Conservation (phyloP, 2,329 filamentous ascomycete species). For the Sarocladium kiliense region DNA sequence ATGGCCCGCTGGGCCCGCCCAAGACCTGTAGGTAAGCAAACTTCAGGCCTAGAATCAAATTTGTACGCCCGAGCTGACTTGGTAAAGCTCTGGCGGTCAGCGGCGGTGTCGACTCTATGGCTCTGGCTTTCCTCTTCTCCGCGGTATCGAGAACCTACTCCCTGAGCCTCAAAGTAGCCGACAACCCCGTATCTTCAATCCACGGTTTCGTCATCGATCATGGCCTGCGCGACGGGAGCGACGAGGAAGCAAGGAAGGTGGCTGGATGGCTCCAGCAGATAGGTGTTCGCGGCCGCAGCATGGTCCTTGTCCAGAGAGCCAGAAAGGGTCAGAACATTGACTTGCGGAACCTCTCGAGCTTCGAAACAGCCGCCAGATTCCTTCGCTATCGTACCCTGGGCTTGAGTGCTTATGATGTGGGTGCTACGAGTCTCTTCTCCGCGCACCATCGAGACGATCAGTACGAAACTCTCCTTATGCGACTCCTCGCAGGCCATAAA, state of each 20-base stretch:
- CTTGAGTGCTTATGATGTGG: slow-evolving; percentile 43
- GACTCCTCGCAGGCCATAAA: slow-evolving; percentile 62
- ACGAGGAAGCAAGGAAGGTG: slow-evolving; percentile 46
- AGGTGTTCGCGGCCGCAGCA: slow-evolving; percentile 21
- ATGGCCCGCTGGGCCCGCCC: slow-evolving; percentile 25
- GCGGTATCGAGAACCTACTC: slow-evolving; percentile 16
- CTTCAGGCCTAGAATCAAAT: too few species aligned
- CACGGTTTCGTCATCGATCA: slow-evolving; percentile 56
- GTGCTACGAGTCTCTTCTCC: slow-evolving; percentile 59
- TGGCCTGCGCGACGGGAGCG: slow-evolving; percentile 46
- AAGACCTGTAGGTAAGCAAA: slow-evolving; percentile 37
- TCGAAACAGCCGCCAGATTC: slow-evolving; percentile 72
- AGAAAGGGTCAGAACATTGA: slow-evolving; percentile 14
- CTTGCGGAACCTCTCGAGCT: slow-evolving; percentile 44
- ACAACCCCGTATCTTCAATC: slow-evolving; percentile 27
- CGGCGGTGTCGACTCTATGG: slow-evolving; percentile 97
- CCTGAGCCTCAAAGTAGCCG: neutral
- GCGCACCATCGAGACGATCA: slow-evolving; percentile 90
- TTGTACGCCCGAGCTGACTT: too few species aligned
- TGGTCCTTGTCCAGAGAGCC: slow-evolving; percentile 42
- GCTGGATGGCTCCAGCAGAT: slow-evolving; percentile 30
- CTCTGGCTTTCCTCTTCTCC: slow-evolving; percentile 70
- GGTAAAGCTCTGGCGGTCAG: slow-evolving; percentile 83
- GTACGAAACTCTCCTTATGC: slow-evolving; percentile 82
- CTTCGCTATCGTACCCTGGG: slow-evolving; percentile 71